These are phyloP conservation scores for Trametes sanguinea DNA, from an alignment of 768 basidiomycete species.

Conservation along the genomic window DNA sequence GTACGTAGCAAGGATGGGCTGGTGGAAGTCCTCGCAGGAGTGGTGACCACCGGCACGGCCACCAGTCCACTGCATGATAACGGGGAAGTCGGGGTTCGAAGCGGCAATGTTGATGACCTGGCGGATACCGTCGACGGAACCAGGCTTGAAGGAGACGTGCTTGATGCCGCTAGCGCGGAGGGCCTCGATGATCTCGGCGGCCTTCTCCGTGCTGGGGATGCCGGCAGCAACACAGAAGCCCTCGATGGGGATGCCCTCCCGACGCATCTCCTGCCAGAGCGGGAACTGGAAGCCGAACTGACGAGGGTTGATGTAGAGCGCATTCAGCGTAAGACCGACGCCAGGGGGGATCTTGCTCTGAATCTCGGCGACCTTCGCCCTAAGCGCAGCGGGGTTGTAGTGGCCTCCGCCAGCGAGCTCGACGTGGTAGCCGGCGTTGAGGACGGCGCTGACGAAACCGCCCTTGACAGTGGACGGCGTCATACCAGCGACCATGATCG, in stretches of 20 bases:
- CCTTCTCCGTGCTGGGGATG: constrained; percentile 95
- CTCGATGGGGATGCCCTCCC: constrained; percentile 93
- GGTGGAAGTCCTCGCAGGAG: constrained; percentile 98
- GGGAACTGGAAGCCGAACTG: constrained; percentile 98
- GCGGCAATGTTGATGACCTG: constrained; percentile 96
- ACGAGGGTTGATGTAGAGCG: constrained; percentile 97
- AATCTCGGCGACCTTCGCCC: constrained; percentile 91
- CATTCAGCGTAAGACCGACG: constrained; percentile 90
- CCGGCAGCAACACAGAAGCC: constrained; percentile 99
- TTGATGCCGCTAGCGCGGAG: constrained; percentile 84
- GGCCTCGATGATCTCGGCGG: constrained; percentile 90
- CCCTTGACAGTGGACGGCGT: constrained; percentile 96
- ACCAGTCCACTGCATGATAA: constrained; percentile 99
- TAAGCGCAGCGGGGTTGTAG: constrained; percentile 88
- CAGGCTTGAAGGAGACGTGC: constrained; percentile 98
- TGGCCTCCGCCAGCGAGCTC: constrained; percentile 98
- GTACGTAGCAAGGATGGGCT: constrained; percentile 91
- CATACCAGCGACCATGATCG: constrained; percentile 99
- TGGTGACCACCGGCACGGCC: constrained; percentile 99
- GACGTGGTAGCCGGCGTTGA: constrained; percentile 93
- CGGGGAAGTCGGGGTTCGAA: constrained; percentile 92
- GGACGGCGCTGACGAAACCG: constrained; percentile 91
- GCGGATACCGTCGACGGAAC: constrained; percentile 95
- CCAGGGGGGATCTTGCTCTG: constrained; percentile 82
- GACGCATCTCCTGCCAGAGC: constrained; percentile 96